These are phyloP conservation scores for Rugosomyces carneus DNA, from an alignment of 1,284 basidiomycete species.

Conservation along the genomic window DNA sequence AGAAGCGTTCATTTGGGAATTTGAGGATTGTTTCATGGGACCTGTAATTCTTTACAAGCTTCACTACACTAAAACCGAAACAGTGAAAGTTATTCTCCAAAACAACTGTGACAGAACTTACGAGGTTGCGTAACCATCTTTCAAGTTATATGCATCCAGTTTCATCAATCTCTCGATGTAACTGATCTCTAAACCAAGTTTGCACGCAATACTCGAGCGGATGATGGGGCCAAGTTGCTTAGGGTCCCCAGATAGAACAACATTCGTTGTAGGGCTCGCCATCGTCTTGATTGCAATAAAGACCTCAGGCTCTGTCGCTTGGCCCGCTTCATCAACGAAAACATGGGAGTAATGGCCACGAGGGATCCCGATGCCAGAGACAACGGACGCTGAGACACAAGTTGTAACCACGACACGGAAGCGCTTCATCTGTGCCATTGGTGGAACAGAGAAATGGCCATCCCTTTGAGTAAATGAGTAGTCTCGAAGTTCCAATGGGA, in stretches of 20 bases:
- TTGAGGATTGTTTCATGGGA: conserved; percentile 49
- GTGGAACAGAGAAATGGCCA: conserved; percentile 43
- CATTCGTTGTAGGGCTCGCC: conserved; percentile 44
- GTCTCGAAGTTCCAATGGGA: conserved; percentile 36
- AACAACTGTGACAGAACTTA: conserved; percentile 21
- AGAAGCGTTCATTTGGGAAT: conserved; percentile 54
- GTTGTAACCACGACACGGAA: conserved; percentile 58
- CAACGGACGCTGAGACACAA: conserved; percentile 53
- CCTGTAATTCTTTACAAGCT: conserved; percentile 54
- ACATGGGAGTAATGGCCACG: conserved; percentile 57
- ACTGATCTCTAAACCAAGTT: conserved; percentile 46
- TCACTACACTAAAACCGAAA: conserved; percentile 40
- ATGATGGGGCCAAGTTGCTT: conserved; percentile 61
- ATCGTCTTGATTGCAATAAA: conserved; percentile 53
- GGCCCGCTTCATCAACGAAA: conserved; percentile 64
- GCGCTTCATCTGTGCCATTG: conserved; percentile 31
- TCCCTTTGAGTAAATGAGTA: conserved; percentile 36
- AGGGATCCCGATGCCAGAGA: conserved; percentile 47
- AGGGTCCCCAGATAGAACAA: conserved; percentile 56
- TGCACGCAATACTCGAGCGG: conserved; percentile 41
- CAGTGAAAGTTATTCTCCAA: background rate
- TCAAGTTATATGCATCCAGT: conserved; percentile 37
- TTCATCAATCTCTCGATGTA: conserved; percentile 56
- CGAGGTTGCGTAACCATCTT: conserved; percentile 34
- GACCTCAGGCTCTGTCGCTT: conserved; percentile 56